These are phyloP conservation scores for Phycomyces blakesleeanus DNA, from an alignment of 192 early-diverging fungal species.

Conservation along the genomic window DNA sequence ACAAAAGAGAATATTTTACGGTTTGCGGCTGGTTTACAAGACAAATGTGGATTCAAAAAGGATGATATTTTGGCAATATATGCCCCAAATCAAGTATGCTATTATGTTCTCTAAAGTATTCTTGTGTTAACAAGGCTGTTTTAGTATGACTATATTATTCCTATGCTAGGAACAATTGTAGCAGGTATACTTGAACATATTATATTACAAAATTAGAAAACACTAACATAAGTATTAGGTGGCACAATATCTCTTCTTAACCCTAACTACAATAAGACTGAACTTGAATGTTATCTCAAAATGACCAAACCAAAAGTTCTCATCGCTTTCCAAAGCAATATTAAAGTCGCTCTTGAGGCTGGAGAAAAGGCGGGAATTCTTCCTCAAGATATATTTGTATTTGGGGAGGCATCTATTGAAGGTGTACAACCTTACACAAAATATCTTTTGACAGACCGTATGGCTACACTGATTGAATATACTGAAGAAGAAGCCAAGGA, in stretches of 20 bases:
- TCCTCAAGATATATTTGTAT: constrained; percentile 32
- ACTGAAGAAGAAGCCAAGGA: constrained; percentile 26
- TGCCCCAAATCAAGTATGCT: no score
- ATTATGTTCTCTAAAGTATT: no score
- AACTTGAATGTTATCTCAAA: constrained; percentile 70
- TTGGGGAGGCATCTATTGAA: constrained; percentile 28
- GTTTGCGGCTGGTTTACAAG: constrained; percentile 35
- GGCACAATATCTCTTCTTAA: constrained; percentile 69
- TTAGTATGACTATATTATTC: constrained; percentile 7
- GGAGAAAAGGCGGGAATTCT: constrained; percentile 32
- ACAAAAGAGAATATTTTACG: constrained; percentile 7
- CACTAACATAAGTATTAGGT: constrained; percentile 58
- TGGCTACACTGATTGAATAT: constrained; percentile 14
- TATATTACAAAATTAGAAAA: constrained; percentile 55
- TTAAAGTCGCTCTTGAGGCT: constrained; percentile 39
- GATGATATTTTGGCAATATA: constrained; percentile 19
- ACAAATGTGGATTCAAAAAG: constrained; percentile 20
- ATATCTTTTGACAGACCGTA: constrained; percentile 4
- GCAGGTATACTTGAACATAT: constrained; percentile 20
- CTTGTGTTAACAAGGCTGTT: neutral
- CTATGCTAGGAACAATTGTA: constrained; percentile 3
- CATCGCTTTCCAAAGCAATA: constrained; percentile 42
- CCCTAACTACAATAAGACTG: constrained; percentile 70
- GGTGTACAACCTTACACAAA: constrained; percentile 33
- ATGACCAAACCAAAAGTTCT: constrained; percentile 62